Evolutionary conservation across 208 protist genomes (phyloP).

Genomic region (Acanthamoeba triangularis): DNA sequence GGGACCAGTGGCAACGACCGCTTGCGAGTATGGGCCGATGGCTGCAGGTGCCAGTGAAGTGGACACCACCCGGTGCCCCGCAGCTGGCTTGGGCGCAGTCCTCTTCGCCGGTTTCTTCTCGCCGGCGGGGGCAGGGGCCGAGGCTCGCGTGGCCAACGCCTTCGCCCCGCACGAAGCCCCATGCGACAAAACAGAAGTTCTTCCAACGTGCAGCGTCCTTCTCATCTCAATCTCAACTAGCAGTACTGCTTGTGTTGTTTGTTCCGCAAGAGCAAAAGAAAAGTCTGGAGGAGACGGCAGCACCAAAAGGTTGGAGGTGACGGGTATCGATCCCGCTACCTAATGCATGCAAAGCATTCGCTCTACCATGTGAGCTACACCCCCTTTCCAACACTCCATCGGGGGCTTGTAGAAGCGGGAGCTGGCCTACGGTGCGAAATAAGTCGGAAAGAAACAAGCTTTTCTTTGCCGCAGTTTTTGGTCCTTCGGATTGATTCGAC

Average conservation of each 20-base stretch:
- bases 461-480: background rate
- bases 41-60: background rate
- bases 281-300: no score
- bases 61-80: background rate
- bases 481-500: background rate
- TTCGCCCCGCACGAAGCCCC: background rate
- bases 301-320: background rate
- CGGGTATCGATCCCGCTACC: constrained; percentile 20
- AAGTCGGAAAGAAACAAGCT: background rate
- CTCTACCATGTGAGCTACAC: constrained; percentile 23
- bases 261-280: no score
- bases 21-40: constrained; percentile 19
- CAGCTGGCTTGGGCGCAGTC: background rate
- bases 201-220: no score
- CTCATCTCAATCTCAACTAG: no score
- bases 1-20: background rate
- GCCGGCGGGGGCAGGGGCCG: no score
- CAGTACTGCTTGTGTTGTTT: no score
- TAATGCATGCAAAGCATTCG: constrained; percentile 18
- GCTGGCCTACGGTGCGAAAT: no score
- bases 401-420: no score
- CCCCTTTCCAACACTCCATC: no score
- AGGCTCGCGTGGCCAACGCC: background rate
- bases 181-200: background rate
- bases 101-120: background rate